Evolutionary conservation across 2,329 filamentous ascomycete genomes (phyloP).

Genomic region (Sclerotinia trifoliorum): DNA sequence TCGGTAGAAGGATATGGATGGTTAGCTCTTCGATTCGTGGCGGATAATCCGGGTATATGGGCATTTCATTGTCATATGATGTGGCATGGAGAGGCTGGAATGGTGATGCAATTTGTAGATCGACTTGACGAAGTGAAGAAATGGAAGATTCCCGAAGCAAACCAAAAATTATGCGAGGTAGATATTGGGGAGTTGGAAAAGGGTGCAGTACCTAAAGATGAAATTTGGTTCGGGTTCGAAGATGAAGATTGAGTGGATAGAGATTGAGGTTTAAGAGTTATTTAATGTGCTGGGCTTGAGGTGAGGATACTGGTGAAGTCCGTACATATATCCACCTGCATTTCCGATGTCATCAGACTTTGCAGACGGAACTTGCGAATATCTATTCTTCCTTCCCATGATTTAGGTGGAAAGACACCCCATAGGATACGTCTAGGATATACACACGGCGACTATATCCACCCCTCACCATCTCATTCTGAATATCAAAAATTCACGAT

Average conservation of each 20-base stretch:
- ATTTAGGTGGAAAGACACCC: too few relatives aligned
- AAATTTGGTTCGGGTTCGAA: constrained; percentile 45
- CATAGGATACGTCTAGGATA: too few relatives aligned
- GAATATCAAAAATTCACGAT: too few relatives aligned
- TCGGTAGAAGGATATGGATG: constrained; percentile 55
- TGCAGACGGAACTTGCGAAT: too few relatives aligned
- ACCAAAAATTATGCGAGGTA: constrained; percentile 47
- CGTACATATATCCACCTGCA: too few relatives aligned
- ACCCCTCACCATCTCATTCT: too few relatives aligned
- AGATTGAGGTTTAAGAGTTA: neutral
- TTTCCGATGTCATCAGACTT: too few relatives aligned
- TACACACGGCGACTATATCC: too few relatives aligned
- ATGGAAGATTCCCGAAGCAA: constrained; percentile 47
- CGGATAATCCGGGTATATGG: constrained; percentile 59
- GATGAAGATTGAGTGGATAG: neutral
- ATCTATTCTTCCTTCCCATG: too few relatives aligned
- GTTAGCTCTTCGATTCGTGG: constrained; percentile 53
- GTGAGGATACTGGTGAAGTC: too few relatives aligned
- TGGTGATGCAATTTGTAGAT: constrained; percentile 59
- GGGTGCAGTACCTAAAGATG: constrained; percentile 51
- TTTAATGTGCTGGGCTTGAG: neutral
- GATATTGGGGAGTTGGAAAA: constrained; percentile 46
- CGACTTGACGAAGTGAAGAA: constrained; percentile 47
- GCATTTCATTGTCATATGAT: constrained; percentile 58
- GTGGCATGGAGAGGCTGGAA: constrained; percentile 58